A percentile compares a stretch with the other conserved stretches of the same genome.
Conservation (phyloP, 306 rosid genomes). For the Quercus suber region DNA sequence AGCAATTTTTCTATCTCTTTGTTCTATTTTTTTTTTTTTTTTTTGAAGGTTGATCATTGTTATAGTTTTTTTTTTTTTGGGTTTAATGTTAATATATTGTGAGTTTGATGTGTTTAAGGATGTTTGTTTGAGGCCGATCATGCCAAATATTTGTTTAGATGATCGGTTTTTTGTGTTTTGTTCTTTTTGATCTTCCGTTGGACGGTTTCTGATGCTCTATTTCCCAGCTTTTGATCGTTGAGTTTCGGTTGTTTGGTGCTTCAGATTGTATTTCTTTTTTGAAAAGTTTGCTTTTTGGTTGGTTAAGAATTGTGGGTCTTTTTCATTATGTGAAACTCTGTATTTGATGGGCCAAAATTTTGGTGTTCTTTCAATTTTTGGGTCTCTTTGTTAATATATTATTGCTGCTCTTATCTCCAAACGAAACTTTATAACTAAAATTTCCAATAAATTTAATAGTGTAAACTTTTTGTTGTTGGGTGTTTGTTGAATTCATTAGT, state of each 20-base stretch:
- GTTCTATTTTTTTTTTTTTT: not conserved
- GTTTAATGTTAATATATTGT: not conserved
- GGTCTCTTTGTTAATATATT: not conserved
- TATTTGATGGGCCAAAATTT: not conserved
- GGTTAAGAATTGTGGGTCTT: not conserved
- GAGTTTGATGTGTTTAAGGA: not conserved
- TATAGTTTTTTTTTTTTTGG: not conserved
- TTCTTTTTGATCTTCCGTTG: constrained; percentile 14
- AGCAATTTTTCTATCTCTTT: not conserved
- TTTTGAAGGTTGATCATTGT: not conserved
- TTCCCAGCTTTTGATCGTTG: constrained; percentile 13
- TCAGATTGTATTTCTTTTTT: not conserved
- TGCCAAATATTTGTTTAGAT: constrained; percentile 10
- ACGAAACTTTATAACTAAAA: too few relatives aligned
- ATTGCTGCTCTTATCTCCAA: not conserved
- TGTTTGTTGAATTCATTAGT: too few relatives aligned
- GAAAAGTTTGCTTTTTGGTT: not conserved
- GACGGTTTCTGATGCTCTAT: constrained; percentile 30
- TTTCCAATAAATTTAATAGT: too few relatives aligned
- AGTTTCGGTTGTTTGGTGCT: not conserved
- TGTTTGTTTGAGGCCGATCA: constrained; percentile 22
- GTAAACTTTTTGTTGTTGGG: too few relatives aligned
- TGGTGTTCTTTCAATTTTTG: not conserved
- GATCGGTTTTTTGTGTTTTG: constrained; percentile 15
- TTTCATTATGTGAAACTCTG: not conserved